Percentiles rank a stretch among this genome's conserved stretches.
Conservation (phyloP, 495 filamentous ascomycete genomes). For the Penicilliopsis zonata region DNA sequence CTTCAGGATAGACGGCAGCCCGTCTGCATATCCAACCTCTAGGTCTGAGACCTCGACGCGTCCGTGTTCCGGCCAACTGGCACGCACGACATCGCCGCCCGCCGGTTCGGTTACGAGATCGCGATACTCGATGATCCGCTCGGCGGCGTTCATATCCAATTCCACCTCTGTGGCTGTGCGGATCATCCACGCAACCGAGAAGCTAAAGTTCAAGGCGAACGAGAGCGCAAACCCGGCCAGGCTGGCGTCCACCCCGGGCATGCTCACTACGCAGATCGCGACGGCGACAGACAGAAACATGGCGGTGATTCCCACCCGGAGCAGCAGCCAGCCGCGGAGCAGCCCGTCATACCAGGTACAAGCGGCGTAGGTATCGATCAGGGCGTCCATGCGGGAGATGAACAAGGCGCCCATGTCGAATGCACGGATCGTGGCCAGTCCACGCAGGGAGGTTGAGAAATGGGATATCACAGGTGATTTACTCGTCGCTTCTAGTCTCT, state of each 20-base stretch:
- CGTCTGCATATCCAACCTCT: conserved; percentile 62
- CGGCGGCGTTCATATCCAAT: conserved; percentile 74
- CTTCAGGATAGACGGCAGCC: conserved; percentile 65
- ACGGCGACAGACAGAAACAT: conserved; percentile 57
- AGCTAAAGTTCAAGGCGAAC: conserved; percentile 44
- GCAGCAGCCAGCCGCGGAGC: conserved; percentile 61
- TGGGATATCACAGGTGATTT: conserved; percentile 64
- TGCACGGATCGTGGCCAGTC: conserved; percentile 58
- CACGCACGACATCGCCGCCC: conserved; percentile 45
- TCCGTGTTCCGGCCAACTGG: conserved; percentile 74
- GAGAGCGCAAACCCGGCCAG: conserved; percentile 70
- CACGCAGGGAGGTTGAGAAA: conserved; percentile 52
- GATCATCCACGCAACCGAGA: conserved; percentile 31
- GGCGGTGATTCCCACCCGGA: conserved; percentile 58
- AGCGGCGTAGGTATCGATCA: conserved; percentile 47
- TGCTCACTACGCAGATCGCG: conserved; percentile 50
- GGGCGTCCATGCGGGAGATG: conserved; percentile 47
- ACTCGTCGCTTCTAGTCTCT: conserved; percentile 54
- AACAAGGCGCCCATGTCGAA: conserved; percentile 52
- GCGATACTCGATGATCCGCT: conserved; percentile 73
- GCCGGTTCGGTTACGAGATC: conserved; percentile 57
- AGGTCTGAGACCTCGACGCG: conserved; percentile 61
- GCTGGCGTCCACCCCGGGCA: conserved; percentile 54
- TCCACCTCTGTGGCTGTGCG: conserved; percentile 46
- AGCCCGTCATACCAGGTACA: conserved; percentile 56